Evolutionary conservation across 805 yeast genomes (phyloP), one percentile per base, ranked within the genome.

Genomic region (Yarrowia divulgata): DNA sequence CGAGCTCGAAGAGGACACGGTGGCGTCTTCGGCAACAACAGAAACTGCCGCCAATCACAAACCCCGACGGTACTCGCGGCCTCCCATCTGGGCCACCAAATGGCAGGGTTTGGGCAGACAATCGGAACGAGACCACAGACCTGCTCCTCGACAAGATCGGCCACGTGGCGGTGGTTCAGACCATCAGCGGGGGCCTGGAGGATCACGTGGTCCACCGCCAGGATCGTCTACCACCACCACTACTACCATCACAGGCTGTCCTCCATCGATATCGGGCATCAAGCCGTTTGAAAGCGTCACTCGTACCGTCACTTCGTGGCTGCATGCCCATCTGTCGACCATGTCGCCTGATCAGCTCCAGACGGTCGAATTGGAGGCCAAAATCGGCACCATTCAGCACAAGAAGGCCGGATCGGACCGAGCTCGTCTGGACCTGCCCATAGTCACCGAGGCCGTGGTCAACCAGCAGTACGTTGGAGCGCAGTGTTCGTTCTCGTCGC

Each of bases 71-170:
- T 90, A 90, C 77, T 78, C 78, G 14, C 81, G 79, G 57, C 90
- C 90, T 3, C 97, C 97, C 5, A 82, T 87, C 6, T 93, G 97
- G 97, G 97, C 97, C 0, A 88, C 84, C 71, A 89, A 87, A 73
- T 91, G 90, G 88, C 79, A 83, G 62, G 88, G 89, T 35, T 78
- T 83, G 58, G 58, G 43, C 5, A 18, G 58, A 35, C 43, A 12
- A 19, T 13, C 23, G 29, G 58, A 52, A n/a, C 18, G 58, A 35
- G 58, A 50, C 23, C 55, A 32, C 3, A 18, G 39, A 34, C 54
- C 37, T 19, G 8, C 34, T 34, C 39, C 39, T 29, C 16, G 37
- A 32, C 29, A 32, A 19, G 16, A 16, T 10, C 49, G 29, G 29
- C 29, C 29, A 4, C 29, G 29, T 23, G 29, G 29, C 4, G 29